Conservation (phyloP, 805 yeast species). For the Zygosaccharomyces lentus region DNA sequence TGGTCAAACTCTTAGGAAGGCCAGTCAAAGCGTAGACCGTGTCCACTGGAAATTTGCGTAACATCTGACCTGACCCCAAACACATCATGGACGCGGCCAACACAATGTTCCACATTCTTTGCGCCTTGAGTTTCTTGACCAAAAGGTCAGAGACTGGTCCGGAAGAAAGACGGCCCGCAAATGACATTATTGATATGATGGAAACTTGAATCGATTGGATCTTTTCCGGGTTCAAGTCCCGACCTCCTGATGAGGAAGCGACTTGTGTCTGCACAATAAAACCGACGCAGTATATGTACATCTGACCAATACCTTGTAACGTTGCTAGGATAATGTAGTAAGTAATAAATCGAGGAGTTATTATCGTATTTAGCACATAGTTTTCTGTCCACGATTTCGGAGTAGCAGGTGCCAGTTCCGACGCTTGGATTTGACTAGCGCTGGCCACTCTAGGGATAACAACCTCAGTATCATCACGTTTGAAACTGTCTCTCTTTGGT, state of each 20-base stretch:
- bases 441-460: background rate
- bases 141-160: conserved; percentile 65
- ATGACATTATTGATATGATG: conserved; percentile 58
- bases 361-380: conserved; percentile 23
- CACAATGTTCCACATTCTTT: conserved; percentile 62
- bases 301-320: conserved; percentile 62
- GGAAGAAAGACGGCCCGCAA: conserved; percentile 57
- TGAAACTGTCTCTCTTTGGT: conserved; percentile 8
- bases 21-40: conserved; percentile 3
- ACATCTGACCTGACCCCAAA: conserved; percentile 35
- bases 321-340: conserved; percentile 54
- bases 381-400: conserved; percentile 12
- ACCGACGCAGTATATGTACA: conserved; percentile 70
- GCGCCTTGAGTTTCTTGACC: conserved; percentile 47
- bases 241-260: conserved; percentile 25
- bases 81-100: conserved; percentile 37
- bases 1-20: conserved; percentile 33
- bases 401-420: background rate
- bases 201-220: conserved; percentile 71
- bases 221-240: conserved; percentile 37
- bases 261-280: conserved; percentile 55
- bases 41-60: background rate
- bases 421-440: background rate
- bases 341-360: conserved; percentile 41
- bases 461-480: conserved; percentile 8